These are phyloP conservation scores for Solanum hybrid DNA, from an alignment of 305 asterid genomes.

Conservation along the genomic window DNA sequence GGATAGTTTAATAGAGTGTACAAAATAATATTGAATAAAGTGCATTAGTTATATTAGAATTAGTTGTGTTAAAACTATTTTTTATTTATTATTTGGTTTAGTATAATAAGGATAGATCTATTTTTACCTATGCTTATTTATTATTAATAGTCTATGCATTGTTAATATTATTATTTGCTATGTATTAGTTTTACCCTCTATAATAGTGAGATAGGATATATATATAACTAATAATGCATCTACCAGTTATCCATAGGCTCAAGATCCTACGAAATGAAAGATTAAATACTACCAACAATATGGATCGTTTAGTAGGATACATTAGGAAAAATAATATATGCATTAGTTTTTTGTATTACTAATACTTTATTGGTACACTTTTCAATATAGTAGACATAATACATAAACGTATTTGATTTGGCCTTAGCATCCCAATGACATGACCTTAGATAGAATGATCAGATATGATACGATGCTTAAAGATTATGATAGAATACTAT, in stretches of 20 bases:
- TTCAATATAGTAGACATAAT: too few species aligned
- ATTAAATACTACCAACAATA: too few species aligned
- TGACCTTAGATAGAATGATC: not conserved
- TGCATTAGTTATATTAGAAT: not conserved
- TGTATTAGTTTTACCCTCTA: not conserved
- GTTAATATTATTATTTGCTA: not conserved
- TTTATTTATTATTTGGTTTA: not conserved
- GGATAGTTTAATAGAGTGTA: not conserved
- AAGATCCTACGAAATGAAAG: not conserved
- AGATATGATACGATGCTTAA: not conserved
- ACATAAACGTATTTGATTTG: too few species aligned
- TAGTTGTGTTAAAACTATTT: too few species aligned
- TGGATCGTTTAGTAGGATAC: too few species aligned
- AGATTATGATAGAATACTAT: not conserved
- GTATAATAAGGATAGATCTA: not conserved
- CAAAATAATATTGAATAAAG: not conserved
- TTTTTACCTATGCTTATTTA: not conserved
- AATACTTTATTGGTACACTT: too few species aligned
- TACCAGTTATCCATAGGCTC: not conserved
- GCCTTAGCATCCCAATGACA: not conserved
- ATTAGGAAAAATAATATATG: too few species aligned
- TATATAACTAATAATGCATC: not conserved
- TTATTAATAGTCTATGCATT: not conserved
- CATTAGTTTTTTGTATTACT: too few species aligned
- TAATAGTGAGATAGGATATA: not conserved